phyloP scores from a whole-genome alignment of 179 eudicot genomes.

The Beta corolliflora region DNA sequence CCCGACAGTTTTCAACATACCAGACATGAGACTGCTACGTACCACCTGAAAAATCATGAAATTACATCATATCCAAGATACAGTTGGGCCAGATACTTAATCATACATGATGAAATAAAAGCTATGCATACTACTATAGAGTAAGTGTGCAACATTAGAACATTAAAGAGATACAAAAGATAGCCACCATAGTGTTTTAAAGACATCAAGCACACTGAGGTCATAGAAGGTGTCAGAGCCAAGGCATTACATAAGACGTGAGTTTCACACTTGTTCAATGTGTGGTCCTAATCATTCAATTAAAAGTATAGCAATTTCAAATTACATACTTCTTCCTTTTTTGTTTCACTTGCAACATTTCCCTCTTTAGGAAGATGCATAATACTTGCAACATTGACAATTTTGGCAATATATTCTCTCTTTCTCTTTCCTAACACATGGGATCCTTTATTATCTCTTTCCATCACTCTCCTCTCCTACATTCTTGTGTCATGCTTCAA shows the following conservation, averaged over 20 bases:
- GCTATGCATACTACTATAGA: not conserved
- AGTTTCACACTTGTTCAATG: not conserved
- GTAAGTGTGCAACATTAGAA: not conserved
- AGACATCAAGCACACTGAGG: not conserved
- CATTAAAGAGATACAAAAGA: not conserved
- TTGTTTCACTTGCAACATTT: too few species aligned
- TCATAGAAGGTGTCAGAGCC: not conserved
- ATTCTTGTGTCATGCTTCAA: too few species aligned
- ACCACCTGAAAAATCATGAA: constrained; percentile 58
- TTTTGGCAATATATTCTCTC: too few species aligned
- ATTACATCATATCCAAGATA: not conserved
- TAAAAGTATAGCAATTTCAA: not conserved
- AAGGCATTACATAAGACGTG: too few species aligned
- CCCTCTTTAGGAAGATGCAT: too few species aligned
- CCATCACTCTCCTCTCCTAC: too few species aligned
- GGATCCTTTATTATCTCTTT: too few species aligned
- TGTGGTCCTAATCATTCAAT: not conserved
- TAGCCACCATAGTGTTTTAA: not conserved
- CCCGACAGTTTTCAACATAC: constrained; percentile 78
- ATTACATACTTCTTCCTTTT: too few species aligned
- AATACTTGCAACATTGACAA: too few species aligned
- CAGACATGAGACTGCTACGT: constrained; percentile 88
- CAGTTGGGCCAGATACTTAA: not conserved
- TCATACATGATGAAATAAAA: not conserved
- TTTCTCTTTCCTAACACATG: too few species aligned